Percentiles rank a stretch among this genome's conserved stretches.
These are phyloP conservation scores for Picochlorum costavermella DNA, from an alignment of 139 green algal genomes.

Conservation along the genomic window DNA sequence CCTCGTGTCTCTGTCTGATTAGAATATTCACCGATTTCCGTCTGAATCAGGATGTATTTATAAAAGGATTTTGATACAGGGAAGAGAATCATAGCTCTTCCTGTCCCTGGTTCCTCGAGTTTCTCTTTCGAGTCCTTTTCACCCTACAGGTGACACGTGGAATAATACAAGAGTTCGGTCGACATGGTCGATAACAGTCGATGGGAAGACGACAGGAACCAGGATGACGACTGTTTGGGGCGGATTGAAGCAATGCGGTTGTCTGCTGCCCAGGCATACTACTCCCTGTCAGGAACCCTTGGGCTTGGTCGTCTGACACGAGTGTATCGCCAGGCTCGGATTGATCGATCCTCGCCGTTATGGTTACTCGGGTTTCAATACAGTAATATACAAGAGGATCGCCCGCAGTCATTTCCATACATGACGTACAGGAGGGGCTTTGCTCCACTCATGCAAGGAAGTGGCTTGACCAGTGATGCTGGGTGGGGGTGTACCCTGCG, in stretches of 20 bases:
- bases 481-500: slow-evolving; percentile 94
- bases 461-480: slow-evolving; percentile 59
- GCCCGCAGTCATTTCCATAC: slow-evolving; percentile 17
- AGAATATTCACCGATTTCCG: too few relatives aligned
- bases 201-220: background rate
- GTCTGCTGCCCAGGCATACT: slow-evolving; percentile 23
- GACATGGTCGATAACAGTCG: background rate
- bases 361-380: slow-evolving; percentile 19
- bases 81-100: too few relatives aligned
- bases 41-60: too few relatives aligned
- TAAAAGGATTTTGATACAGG: too few relatives aligned
- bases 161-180: too few relatives aligned
- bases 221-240: slow-evolving; percentile 4
- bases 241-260: slow-evolving; percentile 13
- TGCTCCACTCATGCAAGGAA: slow-evolving; percentile 11
- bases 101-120: too few relatives aligned
- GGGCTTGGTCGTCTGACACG: slow-evolving; percentile 22
- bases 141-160: too few relatives aligned
- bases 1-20: too few relatives aligned
- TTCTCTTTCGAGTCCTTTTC: too few relatives aligned
- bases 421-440: slow-evolving; percentile 29
- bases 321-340: too few relatives aligned
- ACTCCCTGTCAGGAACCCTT: slow-evolving; percentile 42
- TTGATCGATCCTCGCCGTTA: slow-evolving; percentile 7
- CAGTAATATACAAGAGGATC: background rate